phyloP scores from a whole-genome alignment of 2,329 filamentous ascomycete genomes.

The Microsporum audouinii region DNA sequence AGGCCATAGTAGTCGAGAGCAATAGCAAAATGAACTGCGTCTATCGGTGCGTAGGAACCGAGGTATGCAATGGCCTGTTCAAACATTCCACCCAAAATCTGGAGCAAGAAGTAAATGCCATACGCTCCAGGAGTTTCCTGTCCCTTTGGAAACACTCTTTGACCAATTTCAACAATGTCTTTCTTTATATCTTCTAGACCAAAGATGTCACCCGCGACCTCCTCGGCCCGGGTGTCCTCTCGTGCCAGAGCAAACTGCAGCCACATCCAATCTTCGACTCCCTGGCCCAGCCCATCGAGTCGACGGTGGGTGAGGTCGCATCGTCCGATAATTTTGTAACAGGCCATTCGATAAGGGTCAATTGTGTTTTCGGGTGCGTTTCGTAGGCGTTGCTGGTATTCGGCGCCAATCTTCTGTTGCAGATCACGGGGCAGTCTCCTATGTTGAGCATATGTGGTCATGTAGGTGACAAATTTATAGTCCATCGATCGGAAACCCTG shows the following conservation, averaged over 20 bases:
- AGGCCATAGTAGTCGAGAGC: constrained; percentile 82
- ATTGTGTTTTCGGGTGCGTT: constrained; percentile 77
- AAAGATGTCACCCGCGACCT: constrained; percentile 51
- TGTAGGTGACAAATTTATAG: constrained; percentile 76
- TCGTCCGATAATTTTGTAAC: constrained; percentile 91
- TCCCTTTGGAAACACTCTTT: constrained; percentile 78
- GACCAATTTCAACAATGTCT: constrained; percentile 77
- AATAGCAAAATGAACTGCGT: constrained; percentile 89
- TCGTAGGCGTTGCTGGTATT: constrained; percentile 74
- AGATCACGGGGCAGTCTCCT: constrained; percentile 65
- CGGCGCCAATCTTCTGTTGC: constrained; percentile 77
- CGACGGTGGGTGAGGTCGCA: constrained; percentile 49
- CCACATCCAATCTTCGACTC: constrained; percentile 57
- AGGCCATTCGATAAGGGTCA: constrained; percentile 92
- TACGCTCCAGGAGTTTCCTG: constrained; percentile 68
- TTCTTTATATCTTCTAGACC: constrained; percentile 59
- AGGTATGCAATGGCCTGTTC: constrained; percentile 87
- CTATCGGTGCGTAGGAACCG: constrained; percentile 81
- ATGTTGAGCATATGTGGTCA: constrained; percentile 73
- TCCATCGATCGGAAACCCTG: constrained; percentile 81
- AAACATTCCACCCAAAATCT: constrained; percentile 82
- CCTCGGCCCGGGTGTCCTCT: constrained; percentile 50
- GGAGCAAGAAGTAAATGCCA: constrained; percentile 86
- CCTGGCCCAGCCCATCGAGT: constrained; percentile 47
- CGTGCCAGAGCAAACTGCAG: constrained; percentile 52